Evolutionary conservation across 345 rosid species (phyloP), one percentile per base, ranked within the genome.

Genomic region (Aquilaria sinensis): DNA sequence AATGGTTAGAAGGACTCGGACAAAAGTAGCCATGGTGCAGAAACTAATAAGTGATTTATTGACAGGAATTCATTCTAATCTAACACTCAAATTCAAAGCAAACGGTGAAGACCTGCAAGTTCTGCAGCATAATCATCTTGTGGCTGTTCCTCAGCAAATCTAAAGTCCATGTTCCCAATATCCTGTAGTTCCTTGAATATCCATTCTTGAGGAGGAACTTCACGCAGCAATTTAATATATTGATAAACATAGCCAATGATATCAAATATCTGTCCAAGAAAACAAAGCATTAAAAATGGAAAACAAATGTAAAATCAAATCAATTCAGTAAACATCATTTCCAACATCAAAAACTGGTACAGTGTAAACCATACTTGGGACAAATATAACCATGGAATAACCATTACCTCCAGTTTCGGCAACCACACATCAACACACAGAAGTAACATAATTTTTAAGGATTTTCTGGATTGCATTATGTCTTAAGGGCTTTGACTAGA

Each of bases 101-200:
- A 61, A 67, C 31, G 57, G 41, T 43, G 31, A 70, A 64, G 53
- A 94, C 99, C 99, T 77, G 99, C 85, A 69, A 94, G 99, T 63
- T 86, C 86, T 49, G 92, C 84, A 74, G 99, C 96, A 85, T 94
- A 94, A 67, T 88, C 97, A 82, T 90, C 99, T 72, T 86, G 97
- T 67, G 96, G 83, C 77, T 85, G 88, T 72, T 94, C 95, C 83
- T 94, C 99, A 37, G 94, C 90, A 81, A 85, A 94, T 69, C 84
- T 84, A 47, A 94, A 90, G 68, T 88, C 97, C 92, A 94, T 81
- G 78, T 88, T 88, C 48, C 85, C 92, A 73, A 94, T 94, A 80
- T 88, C 90, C 70, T 94, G 95, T 63, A 94, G 87, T 74, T 94
- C 99, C 80, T 90, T 88, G 70, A 90, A 94, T 78, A 94, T 90